These are phyloP conservation scores for Pseudogymnoascus sp. DNA, from an alignment of 2,329 filamentous ascomycete genomes.

Conservation along the genomic window DNA sequence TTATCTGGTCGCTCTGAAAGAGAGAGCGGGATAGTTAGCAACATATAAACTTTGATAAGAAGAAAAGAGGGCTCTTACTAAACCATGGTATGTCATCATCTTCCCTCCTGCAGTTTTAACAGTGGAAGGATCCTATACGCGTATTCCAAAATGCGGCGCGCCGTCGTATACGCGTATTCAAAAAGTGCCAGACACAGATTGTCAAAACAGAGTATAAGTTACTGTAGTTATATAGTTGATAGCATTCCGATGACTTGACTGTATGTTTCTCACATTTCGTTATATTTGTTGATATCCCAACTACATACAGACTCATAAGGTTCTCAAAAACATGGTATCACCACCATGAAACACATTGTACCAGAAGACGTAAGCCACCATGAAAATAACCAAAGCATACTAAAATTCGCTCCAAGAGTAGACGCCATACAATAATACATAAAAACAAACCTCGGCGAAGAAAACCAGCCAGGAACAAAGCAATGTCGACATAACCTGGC, in stretches of 20 bases:
- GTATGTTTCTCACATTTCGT: background rate
- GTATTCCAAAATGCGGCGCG: background rate
- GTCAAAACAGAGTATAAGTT: background rate
- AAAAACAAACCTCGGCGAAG: background rate
- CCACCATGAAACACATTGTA: background rate
- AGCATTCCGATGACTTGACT: background rate
- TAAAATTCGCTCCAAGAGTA: background rate
- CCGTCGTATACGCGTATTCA: background rate
- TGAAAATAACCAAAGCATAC: background rate
- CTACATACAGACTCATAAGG: background rate
- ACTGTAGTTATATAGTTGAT: background rate
- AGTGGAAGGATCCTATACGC: background rate
- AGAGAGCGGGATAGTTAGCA: background rate
- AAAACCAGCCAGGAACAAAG: background rate
- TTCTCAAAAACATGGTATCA: background rate
- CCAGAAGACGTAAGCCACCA: background rate
- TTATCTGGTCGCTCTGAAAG: conserved; percentile 14
- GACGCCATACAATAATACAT: background rate
- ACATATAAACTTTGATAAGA: background rate
- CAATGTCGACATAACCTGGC: background rate
- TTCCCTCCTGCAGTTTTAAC: conserved; percentile 14
- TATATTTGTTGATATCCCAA: background rate
- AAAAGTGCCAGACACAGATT: too few species aligned
- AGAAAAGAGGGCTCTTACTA: background rate
- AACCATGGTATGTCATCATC: conserved; percentile 18